A percentile compares a stretch with the other conserved stretches of the same genome.
These are phyloP conservation scores for Pyrrhoderma noxium DNA, from an alignment of 1,284 basidiomycete species.

Conservation along the genomic window DNA sequence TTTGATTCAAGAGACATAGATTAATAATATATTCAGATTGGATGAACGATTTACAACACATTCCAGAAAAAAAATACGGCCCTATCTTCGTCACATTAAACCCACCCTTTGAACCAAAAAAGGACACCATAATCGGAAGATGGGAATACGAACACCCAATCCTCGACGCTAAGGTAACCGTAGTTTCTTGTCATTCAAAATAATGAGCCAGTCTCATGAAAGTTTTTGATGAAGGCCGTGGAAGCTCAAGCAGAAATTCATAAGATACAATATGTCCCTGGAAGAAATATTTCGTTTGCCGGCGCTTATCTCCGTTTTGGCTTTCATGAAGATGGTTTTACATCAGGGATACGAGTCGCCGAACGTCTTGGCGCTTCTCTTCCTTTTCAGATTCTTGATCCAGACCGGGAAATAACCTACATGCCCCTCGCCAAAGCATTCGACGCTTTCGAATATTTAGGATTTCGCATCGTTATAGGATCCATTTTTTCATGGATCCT, in stretches of 20 bases:
- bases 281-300: conserved; percentile 52
- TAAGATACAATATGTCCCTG: conserved; percentile 57
- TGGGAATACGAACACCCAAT: conserved; percentile 70
- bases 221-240: conserved; percentile 50
- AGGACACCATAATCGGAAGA: conserved; percentile 40
- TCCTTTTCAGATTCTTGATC: conserved; percentile 27
- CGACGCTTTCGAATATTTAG: conserved; percentile 28
- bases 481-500: conserved; percentile 19
- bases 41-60: conserved; percentile 76
- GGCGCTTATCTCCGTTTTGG: conserved; percentile 79
- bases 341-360: conserved; percentile 48
- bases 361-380: conserved; percentile 21
- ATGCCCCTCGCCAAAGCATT: conserved; percentile 25
- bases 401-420: conserved; percentile 20
- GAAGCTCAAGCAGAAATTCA: conserved; percentile 48
- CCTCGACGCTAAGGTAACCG: conserved; percentile 39
- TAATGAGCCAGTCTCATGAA: too few species aligned
- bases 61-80: conserved; percentile 51
- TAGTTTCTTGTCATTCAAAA: not conserved
- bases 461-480: conserved; percentile 19
- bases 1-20: not conserved
- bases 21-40: too few species aligned
- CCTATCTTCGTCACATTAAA: conserved; percentile 76
- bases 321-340: conserved; percentile 81
- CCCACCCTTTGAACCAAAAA: conserved; percentile 57